Base-by-base conservation (phyloP, 306 rosid species). In the Pachyrhizus erosus region DNA sequence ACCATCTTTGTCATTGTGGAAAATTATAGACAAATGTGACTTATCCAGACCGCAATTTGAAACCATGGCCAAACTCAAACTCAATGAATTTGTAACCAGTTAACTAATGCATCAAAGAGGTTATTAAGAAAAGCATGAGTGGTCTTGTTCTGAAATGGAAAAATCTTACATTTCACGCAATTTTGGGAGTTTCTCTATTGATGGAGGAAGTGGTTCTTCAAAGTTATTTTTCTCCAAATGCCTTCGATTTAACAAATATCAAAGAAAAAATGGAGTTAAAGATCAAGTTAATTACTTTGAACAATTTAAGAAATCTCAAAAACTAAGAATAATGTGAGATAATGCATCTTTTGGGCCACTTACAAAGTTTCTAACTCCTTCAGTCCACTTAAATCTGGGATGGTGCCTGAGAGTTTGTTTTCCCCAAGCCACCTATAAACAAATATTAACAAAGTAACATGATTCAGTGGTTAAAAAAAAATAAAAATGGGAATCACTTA, bases 171-270 rank as follows among this genome's bases (percentile, higher is more conserved):
- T 34, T 73, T 93, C 96, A 17, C 45, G 84, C 7, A 93, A 87
- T 43, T 82, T 86, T 7, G 91, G 87, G 62, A 93, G 95, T 74
- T 69, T 31, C 52, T 78, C 46, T 51, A 80, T 68, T 27, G 97
- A 89, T 33, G 81, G 43, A 74, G 96, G 94, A 84, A 91, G 65
- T 75, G 85, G 1, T 66, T 98, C 99, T 82, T 89, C 90, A 45
- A 95, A 82, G 60, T 88, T 87, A 87, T 95, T 95, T 31, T 84
- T 81, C 83, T 95, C 96, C 91, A 95, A 90, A 90, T 91, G 94
- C 89, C 99, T 95, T 83, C 0, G 37, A 85, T 70, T 23, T 6
- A 58, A 80, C 64, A 48, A 74, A 6, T 70, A 82, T 23, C n/a
- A 14, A 42, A 77, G n/a, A 26, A 5, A 60, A 45, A 29, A 37